Base-by-base conservation (phyloP, 1,139 yeast species). In the Blastobotrys apis region DNA sequence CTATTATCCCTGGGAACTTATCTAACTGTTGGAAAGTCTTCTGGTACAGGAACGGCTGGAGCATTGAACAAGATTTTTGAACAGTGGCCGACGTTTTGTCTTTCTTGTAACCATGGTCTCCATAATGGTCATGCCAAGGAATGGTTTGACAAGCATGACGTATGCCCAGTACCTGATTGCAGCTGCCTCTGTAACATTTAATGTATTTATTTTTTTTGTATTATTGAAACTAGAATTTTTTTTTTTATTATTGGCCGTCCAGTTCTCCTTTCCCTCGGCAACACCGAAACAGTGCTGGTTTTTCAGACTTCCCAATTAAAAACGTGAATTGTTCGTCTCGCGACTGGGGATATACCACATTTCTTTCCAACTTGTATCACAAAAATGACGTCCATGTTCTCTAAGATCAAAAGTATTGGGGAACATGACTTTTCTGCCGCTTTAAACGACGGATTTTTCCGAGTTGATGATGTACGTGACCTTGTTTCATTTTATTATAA, bases 101-200 rank as follows among this genome's bases (percentile, higher is more conserved):
- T 92, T 52, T 78, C 82, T 22, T 92, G 97, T 62, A 86, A 84
- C 60, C 97, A 92, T 59, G 96, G 97, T 1, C 80, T 83, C 74
- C 98, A 92, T 66, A 90, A 95, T 0, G 87, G 83, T 13, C 97
- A 92, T 63, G 97, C 97, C 0, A 88, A 84, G 54, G 95, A 87
- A 58, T 92, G 97, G 97, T 92, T 92, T 60, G 75, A 82, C 16
- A 82, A 81, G 61, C 95, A 90, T 57, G 78, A 76, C 47, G 78
- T 85, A 2, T 92, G 98, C 60, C 97, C 98, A 0, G 95, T 90
- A 2, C 96, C 97, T 0, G 95, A 88, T 43, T 92, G 97, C 57
- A 72, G 74, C 40, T 92, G 97, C 60, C 71, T 79, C 42, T 90
- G 97, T 62, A 84, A 80, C 54, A 47, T 48, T 10, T 47, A 43